phyloP scores from a whole-genome alignment of 2,329 filamentous ascomycete genomes.

The Diaporthe helianthi region DNA sequence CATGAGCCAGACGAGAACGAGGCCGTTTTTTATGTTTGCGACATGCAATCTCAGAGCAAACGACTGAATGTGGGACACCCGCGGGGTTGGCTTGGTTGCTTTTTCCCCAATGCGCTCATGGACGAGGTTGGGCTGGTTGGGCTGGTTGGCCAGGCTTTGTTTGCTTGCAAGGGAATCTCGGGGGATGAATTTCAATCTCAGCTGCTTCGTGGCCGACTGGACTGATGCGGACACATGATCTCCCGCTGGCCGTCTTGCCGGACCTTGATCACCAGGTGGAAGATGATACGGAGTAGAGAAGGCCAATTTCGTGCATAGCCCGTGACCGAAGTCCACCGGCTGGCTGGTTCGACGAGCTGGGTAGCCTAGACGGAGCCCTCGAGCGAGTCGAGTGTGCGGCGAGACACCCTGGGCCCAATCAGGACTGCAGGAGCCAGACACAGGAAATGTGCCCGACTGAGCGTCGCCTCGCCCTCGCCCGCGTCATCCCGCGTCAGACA shows the following conservation, averaged over 20 bases:
- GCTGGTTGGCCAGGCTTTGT: slow-evolving; percentile 1
- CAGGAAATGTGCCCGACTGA: slow-evolving; percentile 15
- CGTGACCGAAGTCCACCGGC: background rate
- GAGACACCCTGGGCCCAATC: slow-evolving; percentile 33
- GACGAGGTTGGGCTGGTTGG: too few relatives aligned
- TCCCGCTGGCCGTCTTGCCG: background rate
- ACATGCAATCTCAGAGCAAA: slow-evolving; percentile 2
- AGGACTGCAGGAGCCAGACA: slow-evolving; percentile 28
- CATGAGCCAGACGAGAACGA: background rate
- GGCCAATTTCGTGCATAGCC: background rate
- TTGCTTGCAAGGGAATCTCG: background rate
- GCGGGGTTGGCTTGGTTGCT: background rate
- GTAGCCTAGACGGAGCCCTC: slow-evolving; percentile 8
- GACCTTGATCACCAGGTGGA: background rate
- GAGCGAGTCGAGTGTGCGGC: slow-evolving; percentile 1
- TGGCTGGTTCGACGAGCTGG: background rate
- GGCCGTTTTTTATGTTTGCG: background rate
- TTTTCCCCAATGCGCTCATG: background rate
- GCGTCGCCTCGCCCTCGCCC: slow-evolving; percentile 4
- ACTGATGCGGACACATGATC: background rate
- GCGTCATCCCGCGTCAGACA: slow-evolving; percentile 8
- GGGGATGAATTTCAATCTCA: background rate
- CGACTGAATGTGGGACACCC: background rate
- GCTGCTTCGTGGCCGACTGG: background rate
- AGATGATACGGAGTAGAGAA: background rate